Percentiles rank a stretch among this genome's conserved stretches.
Evolutionary conservation across 306 rosid genomes (phyloP).

Genomic region (Castanea sativa): DNA sequence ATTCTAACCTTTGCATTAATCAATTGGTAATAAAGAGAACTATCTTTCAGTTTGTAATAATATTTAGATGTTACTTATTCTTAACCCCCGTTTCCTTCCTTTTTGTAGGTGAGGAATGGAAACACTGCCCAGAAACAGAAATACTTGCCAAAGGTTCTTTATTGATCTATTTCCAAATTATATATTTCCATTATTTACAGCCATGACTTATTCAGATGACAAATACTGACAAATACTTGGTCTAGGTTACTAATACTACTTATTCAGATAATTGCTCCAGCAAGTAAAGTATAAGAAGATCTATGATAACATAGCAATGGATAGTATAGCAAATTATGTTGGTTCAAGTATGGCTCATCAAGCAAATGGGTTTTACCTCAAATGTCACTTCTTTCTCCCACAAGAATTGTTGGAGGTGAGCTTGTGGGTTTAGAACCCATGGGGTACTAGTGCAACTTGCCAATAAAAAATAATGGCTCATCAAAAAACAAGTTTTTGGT

Average conservation of each 20-base stretch:
- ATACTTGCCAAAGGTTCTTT: constrained; percentile 84
- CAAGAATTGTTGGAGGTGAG: too few species aligned
- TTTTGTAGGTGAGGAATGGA: constrained; percentile 86
- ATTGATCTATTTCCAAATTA: constrained; percentile 18
- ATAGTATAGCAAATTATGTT: neutral
- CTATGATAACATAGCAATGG: neutral
- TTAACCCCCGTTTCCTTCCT: constrained; percentile 9
- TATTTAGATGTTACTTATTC: constrained; percentile 8
- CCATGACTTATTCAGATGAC: constrained; percentile 11
- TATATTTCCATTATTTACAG: constrained; percentile 13
- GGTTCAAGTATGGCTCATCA: neutral
- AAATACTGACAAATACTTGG: neutral
- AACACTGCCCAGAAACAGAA: constrained; percentile 64
- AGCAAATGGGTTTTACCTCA: too few species aligned
- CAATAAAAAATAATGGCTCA: neutral
- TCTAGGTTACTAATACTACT: neutral
- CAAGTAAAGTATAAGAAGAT: neutral
- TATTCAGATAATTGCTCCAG: neutral
- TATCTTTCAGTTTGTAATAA: constrained; percentile 16
- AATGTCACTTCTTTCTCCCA: too few species aligned
- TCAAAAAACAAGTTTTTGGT: neutral
- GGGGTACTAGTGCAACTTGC: too few species aligned
- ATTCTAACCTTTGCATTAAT: constrained; percentile 90
- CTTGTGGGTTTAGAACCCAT: too few species aligned
- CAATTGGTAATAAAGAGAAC: constrained; percentile 66